These are phyloP conservation scores for Echria macrotheca DNA, from an alignment of 495 filamentous ascomycete species.

Conservation along the genomic window DNA sequence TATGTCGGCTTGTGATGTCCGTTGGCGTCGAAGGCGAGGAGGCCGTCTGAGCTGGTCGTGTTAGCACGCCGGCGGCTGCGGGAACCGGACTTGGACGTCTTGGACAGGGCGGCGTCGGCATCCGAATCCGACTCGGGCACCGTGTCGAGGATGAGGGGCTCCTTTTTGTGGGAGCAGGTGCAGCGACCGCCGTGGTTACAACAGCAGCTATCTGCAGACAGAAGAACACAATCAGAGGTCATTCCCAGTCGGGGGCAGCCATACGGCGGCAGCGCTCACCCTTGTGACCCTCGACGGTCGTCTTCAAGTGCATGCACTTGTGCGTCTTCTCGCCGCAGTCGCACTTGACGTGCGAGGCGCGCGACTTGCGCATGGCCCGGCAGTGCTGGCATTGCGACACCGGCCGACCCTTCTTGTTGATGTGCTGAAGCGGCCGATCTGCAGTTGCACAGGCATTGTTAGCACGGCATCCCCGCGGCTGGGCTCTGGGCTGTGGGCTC, in stretches of 20 bases:
- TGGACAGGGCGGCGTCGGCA: constrained; percentile 36
- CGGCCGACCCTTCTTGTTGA: constrained; percentile 97
- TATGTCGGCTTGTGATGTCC: constrained; percentile 92
- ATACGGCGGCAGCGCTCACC: constrained; percentile 40
- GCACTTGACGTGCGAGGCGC: constrained; percentile 91
- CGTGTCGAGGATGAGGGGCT: constrained; percentile 64
- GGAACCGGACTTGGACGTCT: constrained; percentile 51
- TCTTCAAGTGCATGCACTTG: constrained; percentile 61
- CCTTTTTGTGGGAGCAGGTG: constrained; percentile 89
- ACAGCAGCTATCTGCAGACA: constrained; percentile 69
- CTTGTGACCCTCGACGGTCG: constrained; percentile 48
- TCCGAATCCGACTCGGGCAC: constrained; percentile 62
- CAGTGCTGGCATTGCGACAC: constrained; percentile 98
- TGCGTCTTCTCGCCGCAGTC: constrained; percentile 90
- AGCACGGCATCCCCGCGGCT: constrained; percentile 18
- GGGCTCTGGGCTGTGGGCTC: no score
- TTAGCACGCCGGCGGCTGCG: constrained; percentile 58
- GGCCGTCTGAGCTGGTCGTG: constrained; percentile 75
- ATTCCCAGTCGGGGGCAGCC: constrained; percentile 26
- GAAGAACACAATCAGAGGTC: constrained; percentile 43
- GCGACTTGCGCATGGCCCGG: constrained; percentile 93
- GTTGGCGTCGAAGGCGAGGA: constrained; percentile 80
- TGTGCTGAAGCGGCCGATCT: constrained; percentile 92
- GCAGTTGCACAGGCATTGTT: constrained; percentile 21
- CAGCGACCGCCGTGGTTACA: constrained; percentile 90